Conservation (phyloP, 208 protist species). For the Naegleria fowleri region DNA sequence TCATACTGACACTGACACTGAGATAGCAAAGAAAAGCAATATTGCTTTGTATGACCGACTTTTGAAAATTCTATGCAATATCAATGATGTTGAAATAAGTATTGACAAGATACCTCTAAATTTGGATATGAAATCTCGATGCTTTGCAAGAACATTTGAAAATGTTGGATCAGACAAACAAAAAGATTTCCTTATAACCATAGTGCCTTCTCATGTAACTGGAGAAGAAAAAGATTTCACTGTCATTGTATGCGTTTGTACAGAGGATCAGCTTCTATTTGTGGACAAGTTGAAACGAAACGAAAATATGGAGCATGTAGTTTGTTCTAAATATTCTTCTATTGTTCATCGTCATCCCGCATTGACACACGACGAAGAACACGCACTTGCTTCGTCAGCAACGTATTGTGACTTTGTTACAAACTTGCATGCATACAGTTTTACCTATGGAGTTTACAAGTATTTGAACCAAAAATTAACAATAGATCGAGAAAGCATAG, state of each 20-base stretch:
- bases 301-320: not conserved
- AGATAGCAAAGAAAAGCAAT: not conserved
- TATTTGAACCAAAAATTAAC: not conserved
- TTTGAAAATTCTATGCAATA: not conserved
- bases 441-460: constrained; percentile 17
- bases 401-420: not conserved
- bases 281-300: not conserved
- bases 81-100: not conserved
- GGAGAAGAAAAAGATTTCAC: not conserved
- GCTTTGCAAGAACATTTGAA: not conserved
- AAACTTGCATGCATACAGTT: not conserved
- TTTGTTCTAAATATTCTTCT: not conserved
- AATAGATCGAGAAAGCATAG: not conserved
- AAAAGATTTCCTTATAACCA: not conserved
- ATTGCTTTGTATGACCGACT: not conserved
- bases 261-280: not conserved
- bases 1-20: not conserved
- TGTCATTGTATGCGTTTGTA: not conserved
- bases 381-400: not conserved
- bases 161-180: not conserved
- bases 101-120: not conserved
- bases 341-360: not conserved
- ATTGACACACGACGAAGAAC: not conserved
- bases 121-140: not conserved
- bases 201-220: not conserved